Conservation (phyloP, 805 yeast species). For the Lachancea sp. region DNA sequence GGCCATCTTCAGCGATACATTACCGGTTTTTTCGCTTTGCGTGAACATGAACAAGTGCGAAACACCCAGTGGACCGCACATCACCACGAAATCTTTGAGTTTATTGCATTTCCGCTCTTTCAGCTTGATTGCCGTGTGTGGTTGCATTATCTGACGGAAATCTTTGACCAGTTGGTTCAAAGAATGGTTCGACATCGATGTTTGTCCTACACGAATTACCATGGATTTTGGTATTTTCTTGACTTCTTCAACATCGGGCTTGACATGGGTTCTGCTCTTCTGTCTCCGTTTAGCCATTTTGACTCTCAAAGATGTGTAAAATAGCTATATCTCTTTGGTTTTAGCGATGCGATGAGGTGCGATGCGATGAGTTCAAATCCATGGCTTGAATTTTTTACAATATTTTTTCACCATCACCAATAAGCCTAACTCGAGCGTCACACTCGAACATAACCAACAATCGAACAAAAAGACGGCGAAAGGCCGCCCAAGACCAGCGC, state of each 20-base stretch:
- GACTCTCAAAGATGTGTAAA: no score
- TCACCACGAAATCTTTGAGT: conserved; percentile 89
- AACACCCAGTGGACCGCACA: conserved; percentile 96
- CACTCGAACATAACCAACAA: neutral
- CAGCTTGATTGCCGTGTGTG: conserved; percentile 87
- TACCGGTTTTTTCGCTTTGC: conserved; percentile 71
- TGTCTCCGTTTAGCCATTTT: conserved; percentile 52
- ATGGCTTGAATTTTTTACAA: conserved; percentile 1
- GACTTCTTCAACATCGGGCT: conserved; percentile 53
- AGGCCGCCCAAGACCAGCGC: no score
- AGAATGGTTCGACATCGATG: conserved; percentile 56
- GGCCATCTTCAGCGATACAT: conserved; percentile 74
- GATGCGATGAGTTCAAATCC: conserved; percentile 16
- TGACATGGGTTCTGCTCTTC: conserved; percentile 83
- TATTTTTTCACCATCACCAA: neutral
- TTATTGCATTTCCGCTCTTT: conserved; percentile 83
- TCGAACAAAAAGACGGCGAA: neutral
- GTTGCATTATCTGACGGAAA: conserved; percentile 87
- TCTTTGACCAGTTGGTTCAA: conserved; percentile 80
- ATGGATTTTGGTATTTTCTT: conserved; percentile 83
- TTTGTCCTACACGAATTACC: conserved; percentile 79
- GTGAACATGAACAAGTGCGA: conserved; percentile 82
- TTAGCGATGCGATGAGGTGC: conserved; percentile 8
- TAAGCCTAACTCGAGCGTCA: neutral
- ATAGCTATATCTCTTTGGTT: neutral